Conservation (phyloP, 2,329 filamentous ascomycete species). For the Paecilomyces fulvus region DNA sequence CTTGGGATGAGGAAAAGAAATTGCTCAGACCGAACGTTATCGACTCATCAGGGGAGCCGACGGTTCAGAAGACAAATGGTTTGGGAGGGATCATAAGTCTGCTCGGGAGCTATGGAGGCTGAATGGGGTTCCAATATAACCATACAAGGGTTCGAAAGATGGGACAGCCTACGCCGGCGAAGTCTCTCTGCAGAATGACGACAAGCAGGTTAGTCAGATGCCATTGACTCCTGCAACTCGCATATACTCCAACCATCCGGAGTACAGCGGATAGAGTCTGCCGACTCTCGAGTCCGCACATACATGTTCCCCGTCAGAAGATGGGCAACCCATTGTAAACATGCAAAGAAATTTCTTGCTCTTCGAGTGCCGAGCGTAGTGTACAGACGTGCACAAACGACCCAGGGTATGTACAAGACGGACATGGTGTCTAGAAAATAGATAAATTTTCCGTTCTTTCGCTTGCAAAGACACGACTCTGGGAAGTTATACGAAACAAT, state of each 20-base stretch:
- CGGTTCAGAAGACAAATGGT: conserved; percentile 13
- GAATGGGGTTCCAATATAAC: conserved; percentile 4
- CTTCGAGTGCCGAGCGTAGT: conserved; percentile 29
- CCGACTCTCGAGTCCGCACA: background rate
- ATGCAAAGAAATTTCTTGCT: conserved; percentile 17
- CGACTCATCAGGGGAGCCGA: conserved; percentile 8
- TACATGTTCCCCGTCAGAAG: background rate
- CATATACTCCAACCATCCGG: background rate
- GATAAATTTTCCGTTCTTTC: conserved; percentile 31
- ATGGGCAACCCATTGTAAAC: background rate
- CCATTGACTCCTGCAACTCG: background rate
- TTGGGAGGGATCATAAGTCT: conserved; percentile 26
- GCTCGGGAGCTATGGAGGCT: conserved; percentile 20
- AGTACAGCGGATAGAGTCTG: background rate
- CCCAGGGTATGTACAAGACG: conserved; percentile 36
- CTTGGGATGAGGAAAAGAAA: conserved; percentile 25
- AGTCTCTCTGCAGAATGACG: background rate
- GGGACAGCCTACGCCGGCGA: background rate
- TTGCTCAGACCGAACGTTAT: conserved; percentile 27
- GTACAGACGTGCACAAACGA: conserved; percentile 28
- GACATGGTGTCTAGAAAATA: conserved; percentile 29
- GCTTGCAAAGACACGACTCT: conserved; percentile 33
- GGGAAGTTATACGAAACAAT: conserved; percentile 35
- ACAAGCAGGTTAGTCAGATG: background rate
- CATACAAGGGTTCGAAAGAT: background rate